phyloP scores from a whole-genome alignment of 2,329 filamentous ascomycete species.

The Gremmenia infestans region DNA sequence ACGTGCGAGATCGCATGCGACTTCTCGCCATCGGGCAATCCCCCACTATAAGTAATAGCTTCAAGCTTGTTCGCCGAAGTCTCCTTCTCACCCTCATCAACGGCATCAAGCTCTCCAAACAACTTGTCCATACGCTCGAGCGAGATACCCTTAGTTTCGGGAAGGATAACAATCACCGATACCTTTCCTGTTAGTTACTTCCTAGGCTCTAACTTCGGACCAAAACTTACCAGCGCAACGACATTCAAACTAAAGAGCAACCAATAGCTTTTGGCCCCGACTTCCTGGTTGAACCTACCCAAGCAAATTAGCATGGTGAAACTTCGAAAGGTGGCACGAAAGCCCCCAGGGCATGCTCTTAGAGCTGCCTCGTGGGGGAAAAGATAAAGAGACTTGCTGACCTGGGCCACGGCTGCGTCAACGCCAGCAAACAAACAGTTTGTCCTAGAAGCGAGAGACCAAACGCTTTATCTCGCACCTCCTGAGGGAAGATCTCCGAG shows the following conservation, averaged over 20 bases:
- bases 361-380: too few species aligned
- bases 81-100: conserved; percentile 29
- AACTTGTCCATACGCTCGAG: conserved; percentile 51
- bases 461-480: conserved; percentile 38
- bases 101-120: conserved; percentile 37
- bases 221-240: conserved; percentile 26
- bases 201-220: neutral
- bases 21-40: conserved; percentile 3
- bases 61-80: conserved; percentile 26
- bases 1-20: neutral
- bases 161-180: conserved; percentile 47
- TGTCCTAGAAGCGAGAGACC: conserved; percentile 34
- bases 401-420: conserved; percentile 37
- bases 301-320: too few species aligned
- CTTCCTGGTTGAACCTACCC: conserved; percentile 32
- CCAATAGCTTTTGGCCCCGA: conserved; percentile 37
- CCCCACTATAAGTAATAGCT: conserved; percentile 14
- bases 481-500: conserved; percentile 37
- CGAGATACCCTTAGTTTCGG: conserved; percentile 50
- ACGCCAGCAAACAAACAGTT: conserved; percentile 34
- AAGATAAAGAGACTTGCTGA: too few species aligned
- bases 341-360: too few species aligned
- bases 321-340: too few species aligned
- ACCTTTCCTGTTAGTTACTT: conserved; percentile 17
- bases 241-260: conserved; percentile 36